Percentiles rank a stretch among this genome's conserved stretches.
These are phyloP conservation scores for Chara braunii DNA, from an alignment of 139 green algal genomes.

Conservation along the genomic window DNA sequence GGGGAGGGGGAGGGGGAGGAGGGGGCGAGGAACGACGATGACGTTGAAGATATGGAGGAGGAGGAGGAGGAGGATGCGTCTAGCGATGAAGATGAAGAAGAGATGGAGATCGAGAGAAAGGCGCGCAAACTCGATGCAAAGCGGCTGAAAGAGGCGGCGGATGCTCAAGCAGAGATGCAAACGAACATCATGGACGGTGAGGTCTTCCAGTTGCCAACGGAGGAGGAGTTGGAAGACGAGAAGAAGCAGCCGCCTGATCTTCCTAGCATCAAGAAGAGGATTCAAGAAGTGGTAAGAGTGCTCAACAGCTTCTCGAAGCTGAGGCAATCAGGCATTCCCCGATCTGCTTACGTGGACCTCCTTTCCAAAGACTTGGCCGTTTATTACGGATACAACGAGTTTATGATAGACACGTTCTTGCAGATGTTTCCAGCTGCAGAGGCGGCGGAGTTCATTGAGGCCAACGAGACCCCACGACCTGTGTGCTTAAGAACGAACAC, in stretches of 20 bases:
- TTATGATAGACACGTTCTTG: slow-evolving; percentile 77
- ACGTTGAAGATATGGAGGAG: not conserved
- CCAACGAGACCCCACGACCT: slow-evolving; percentile 51
- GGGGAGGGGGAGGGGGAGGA: not conserved
- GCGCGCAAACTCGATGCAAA: slow-evolving; percentile 8
- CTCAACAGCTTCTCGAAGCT: slow-evolving; percentile 71
- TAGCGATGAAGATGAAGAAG: slow-evolving; percentile 27
- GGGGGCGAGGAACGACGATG: not conserved
- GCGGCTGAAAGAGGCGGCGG: slow-evolving; percentile 28
- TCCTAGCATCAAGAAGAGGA: slow-evolving; percentile 44
- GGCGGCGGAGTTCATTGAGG: slow-evolving; percentile 48
- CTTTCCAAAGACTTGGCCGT: slow-evolving; percentile 71
- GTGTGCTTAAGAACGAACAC: slow-evolving; percentile 84
- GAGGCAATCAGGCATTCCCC: slow-evolving; percentile 42
- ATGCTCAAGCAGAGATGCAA: slow-evolving; percentile 31
- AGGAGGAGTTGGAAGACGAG: slow-evolving; percentile 34
- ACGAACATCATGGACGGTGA: slow-evolving; percentile 35
- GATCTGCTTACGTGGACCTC: slow-evolving; percentile 70
- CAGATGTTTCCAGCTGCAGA: slow-evolving; percentile 43
- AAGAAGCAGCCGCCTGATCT: slow-evolving; percentile 33
- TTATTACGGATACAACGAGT: slow-evolving; percentile 97
- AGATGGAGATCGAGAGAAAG: slow-evolving; percentile 38
- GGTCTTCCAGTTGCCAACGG: slow-evolving; percentile 29
- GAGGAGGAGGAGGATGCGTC: slow-evolving; percentile 22
- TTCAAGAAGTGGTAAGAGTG: slow-evolving; percentile 63